phyloP scores from a whole-genome alignment of 495 filamentous ascomycete genomes.

The Ramalina intermedia region DNA sequence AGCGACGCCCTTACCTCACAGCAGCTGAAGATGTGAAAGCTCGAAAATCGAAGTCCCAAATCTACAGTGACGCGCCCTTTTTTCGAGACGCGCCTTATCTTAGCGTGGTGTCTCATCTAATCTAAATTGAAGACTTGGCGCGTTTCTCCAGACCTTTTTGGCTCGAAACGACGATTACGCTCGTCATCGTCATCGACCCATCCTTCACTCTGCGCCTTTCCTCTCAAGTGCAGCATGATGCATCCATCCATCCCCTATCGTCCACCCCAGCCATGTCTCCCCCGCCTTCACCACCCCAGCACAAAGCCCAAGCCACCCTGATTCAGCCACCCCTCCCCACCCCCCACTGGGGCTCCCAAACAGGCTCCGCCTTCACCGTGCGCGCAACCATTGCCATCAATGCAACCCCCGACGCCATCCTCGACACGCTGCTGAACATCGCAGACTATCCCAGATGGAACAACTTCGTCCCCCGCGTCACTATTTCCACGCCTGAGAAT shows the following conservation, averaged over 20 bases:
- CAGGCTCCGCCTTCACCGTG: constrained; percentile 8
- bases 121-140: not conserved
- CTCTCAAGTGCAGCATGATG: no score
- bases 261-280: no score
- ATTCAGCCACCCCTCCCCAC: constrained; percentile 11
- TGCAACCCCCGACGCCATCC: constrained; percentile 2
- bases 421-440: constrained; percentile 8
- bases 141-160: not conserved
- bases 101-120: not conserved
- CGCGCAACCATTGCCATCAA: constrained; percentile 7
- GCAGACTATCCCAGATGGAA: constrained; percentile 16
- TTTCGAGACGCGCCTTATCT: not conserved
- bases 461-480: constrained; percentile 11
- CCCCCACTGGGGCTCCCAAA: constrained; percentile 11
- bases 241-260: no score
- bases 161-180: no score
- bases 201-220: no score
- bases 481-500: not conserved
- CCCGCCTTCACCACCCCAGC: no score
- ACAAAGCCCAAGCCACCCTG: no score
- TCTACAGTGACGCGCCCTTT: not conserved
- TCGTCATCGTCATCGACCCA: no score
- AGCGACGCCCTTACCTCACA: not conserved
- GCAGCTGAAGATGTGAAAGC: not conserved
- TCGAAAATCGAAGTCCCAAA: not conserved